Base-by-base conservation (phyloP, 306 rosid species). In the Vigna hirtella region DNA sequence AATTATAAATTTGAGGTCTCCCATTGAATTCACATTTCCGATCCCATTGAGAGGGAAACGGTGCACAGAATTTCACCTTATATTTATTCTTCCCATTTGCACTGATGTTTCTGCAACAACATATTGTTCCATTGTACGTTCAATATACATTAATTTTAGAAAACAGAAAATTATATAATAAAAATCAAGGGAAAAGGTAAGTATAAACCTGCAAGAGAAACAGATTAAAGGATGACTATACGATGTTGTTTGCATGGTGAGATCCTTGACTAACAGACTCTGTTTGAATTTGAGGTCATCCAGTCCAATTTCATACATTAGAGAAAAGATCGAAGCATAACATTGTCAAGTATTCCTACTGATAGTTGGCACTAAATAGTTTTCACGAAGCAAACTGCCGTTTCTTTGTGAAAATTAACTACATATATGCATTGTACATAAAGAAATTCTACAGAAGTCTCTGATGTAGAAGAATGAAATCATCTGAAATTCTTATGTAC, bases 51-150 rank as follows among this genome's bases (percentile, higher is more conserved):
- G 82, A 77, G 38, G 81, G 81, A 79, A 38, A 56, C 11, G 77
- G 80, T 70, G 81, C 74, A 63, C 70, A 82, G 63, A 70, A 58
- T 70, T 86, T 90, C 73, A 52, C 63, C 64, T 67, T 40, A 65
- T 78, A 34, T 15, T 63, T 75, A 57, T 62, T 61, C 78, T 79
- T 81, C 32, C 55, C 70, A 72, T 79, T 83, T 40, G 75, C 17
- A 34, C 72, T 48, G 70, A 76, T 64, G 66, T 83, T 87, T 81
- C 98, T 90, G 92, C 84, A 75, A 80, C 11, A 73, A 57, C 22
- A 12, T 66, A 15, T 72, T 18, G 36, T 7, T 43, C 42, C 14
- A 82, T 65, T 56, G 71, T 22, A 48, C 74, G 83, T 52, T 55
- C 56, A 66, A 78, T 63, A 16, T 53, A 72, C 45, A 81, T 47